Conservation (phyloP, 257 asterid species). For the Forsythia viridissima region DNA sequence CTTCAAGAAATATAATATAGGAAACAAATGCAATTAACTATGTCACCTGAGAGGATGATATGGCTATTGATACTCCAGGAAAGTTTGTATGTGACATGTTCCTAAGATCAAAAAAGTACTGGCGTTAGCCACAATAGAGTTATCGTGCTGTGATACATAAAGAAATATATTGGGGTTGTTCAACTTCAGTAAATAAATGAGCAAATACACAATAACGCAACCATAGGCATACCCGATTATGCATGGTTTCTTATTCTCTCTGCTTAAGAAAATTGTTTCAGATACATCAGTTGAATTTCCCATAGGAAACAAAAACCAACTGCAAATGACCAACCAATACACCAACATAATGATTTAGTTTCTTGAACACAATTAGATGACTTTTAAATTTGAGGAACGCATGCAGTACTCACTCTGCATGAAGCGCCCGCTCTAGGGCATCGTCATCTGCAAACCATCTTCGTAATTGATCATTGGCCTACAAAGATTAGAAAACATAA, state of each 20-base stretch:
- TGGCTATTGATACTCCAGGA: constrained; percentile 52
- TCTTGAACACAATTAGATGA: background rate
- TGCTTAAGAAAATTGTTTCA: constrained; percentile 67
- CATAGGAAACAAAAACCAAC: constrained; percentile 73
- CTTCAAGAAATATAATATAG: background rate
- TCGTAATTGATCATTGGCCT: constrained; percentile 74
- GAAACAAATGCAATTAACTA: background rate
- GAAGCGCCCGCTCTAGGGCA: constrained; percentile 84
- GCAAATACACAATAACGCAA: background rate
- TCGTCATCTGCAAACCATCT: constrained; percentile 85
- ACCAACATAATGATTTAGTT: constrained; percentile 7
- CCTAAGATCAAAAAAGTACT: constrained; percentile 41
- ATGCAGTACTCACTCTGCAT: constrained; percentile 68
- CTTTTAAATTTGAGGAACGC: background rate
- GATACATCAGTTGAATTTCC: constrained; percentile 57
- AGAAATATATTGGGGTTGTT: background rate
- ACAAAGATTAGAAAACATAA: constrained; percentile 31
- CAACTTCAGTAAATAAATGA: background rate
- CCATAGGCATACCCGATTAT: constrained; percentile 62
- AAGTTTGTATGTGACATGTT: constrained; percentile 51
- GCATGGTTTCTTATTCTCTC: constrained; percentile 65
- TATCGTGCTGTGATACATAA: background rate
- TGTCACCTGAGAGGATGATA: constrained; percentile 67
- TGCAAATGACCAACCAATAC: constrained; percentile 19
- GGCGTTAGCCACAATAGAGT: background rate